Conservation (phyloP, 192 early-diverging fungal species). For the Gonapodya prolifera region DNA sequence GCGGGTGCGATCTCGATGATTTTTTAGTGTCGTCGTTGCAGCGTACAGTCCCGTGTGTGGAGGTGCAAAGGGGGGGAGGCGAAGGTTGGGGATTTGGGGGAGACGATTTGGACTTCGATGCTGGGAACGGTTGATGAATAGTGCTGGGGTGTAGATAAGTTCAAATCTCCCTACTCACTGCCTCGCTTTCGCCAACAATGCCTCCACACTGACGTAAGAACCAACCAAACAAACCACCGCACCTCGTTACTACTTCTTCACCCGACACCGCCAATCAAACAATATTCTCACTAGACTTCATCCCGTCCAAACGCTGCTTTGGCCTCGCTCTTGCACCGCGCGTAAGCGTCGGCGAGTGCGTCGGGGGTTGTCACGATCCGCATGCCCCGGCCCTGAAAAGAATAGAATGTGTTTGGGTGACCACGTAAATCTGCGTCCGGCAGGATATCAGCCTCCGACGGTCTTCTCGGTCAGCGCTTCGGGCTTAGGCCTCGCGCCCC, state of each 20-base stretch:
- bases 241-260: too few species aligned
- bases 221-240: background rate
- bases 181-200: background rate
- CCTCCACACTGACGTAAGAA: background rate
- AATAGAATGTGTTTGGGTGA: background rate
- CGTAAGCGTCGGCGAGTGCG: background rate
- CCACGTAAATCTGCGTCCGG: too few species aligned
- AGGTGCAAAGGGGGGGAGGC: background rate
- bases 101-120: background rate
- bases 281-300: background rate
- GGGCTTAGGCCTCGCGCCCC: too few species aligned
- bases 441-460: too few species aligned
- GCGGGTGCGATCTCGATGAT: conserved; percentile 93
- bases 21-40: conserved; percentile 93
- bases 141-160: too few species aligned
- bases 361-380: background rate
- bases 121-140: background rate
- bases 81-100: background rate
- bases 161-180: background rate
- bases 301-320: background rate
- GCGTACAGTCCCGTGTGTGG: conserved; percentile 68
- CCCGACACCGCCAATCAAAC: too few species aligned
- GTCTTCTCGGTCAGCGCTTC: too few species aligned
- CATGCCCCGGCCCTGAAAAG: background rate
- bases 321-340: background rate